Evolutionary conservation across 805 yeast genomes (phyloP).

Genomic region (Saturnispora sanitii): DNA sequence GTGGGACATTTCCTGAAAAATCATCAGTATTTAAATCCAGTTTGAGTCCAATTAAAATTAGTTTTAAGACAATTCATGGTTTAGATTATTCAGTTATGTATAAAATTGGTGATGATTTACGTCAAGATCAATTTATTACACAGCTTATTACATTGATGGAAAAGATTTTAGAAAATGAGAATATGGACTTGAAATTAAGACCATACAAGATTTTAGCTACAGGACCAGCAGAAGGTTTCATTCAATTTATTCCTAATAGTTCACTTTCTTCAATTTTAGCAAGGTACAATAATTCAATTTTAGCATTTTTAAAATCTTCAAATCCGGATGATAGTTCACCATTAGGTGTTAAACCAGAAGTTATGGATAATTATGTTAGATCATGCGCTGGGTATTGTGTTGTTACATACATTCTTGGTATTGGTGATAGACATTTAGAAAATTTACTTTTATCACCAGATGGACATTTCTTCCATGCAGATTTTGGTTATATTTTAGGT

Average conservation of each 20-base stretch:
- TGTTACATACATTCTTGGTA: constrained; percentile 86
- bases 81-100: constrained; percentile 72
- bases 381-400: constrained; percentile 98
- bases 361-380: constrained; percentile 88
- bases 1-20: constrained; percentile 71
- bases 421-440: constrained; percentile 95
- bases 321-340: constrained; percentile 43
- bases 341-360: constrained; percentile 46
- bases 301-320: constrained; percentile 58
- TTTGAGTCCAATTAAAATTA: constrained; percentile 76
- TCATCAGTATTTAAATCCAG: constrained; percentile 87
- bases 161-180: constrained; percentile 75
- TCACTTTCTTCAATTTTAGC: constrained; percentile 73
- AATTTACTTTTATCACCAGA: constrained; percentile 68
- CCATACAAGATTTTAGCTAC: constrained; percentile 90
- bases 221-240: constrained; percentile 82
- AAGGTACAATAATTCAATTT: constrained; percentile 61
- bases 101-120: constrained; percentile 88
- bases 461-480: constrained; percentile 94
- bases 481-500: constrained; percentile 93
- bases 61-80: constrained; percentile 43
- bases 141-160: constrained; percentile 91
- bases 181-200: constrained; percentile 74
- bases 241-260: constrained; percentile 89
- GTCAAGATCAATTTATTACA: constrained; percentile 95